Evolutionary conservation across 2,329 filamentous ascomycete genomes (phyloP), one percentile per base, ranked within the genome.

Genomic region (Calonectria fujianensis): DNA sequence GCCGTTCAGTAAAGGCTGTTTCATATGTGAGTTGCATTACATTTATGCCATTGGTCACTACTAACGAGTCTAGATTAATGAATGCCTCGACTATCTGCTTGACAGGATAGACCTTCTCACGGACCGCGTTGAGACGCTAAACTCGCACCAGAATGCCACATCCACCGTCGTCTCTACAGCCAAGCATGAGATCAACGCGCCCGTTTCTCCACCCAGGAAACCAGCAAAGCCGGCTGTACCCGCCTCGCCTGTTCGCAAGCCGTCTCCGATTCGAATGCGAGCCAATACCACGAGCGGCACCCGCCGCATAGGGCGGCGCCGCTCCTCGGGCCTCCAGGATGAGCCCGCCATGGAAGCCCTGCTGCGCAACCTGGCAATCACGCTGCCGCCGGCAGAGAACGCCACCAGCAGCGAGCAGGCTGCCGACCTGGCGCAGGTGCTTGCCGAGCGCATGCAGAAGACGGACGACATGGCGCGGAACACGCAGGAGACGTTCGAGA

Each of bases 401-500:
- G 77, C 78, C 2, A 78, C 80, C 0, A 73, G 74, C 4, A 69
- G 69, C 4, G 78, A 79, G 0, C 80, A 84, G 67, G 80, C 81
- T 1, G 80, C 83, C 0, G 80, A 80, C 0, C 77, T 90, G 2
- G 78, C 81, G 0, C 85, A 85, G 10, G 82, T 79, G 0, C 79
- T 89, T 2, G 75, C 78, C 0, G 88, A 89, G 10, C 85, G 89
- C 20, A 79, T 79, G 5, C 76, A 72, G 4, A 90, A 90, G 78
- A 82, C 86, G 0, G 82, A 84, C 16, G 87, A 86, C 24, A 86
- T 91, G 8, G 84, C 85, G 2, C 82, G 80, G 6, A 87, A 85
- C 74, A 84, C 88, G 0, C 90, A 92, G 76, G 86, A 87, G 18
- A 86, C 86, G 0, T 89, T 90, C n/a, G 91, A 92, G 78, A 77